These are phyloP conservation scores for Penicillium egyptiacum DNA, from an alignment of 495 filamentous ascomycete genomes.

Conservation along the genomic window DNA sequence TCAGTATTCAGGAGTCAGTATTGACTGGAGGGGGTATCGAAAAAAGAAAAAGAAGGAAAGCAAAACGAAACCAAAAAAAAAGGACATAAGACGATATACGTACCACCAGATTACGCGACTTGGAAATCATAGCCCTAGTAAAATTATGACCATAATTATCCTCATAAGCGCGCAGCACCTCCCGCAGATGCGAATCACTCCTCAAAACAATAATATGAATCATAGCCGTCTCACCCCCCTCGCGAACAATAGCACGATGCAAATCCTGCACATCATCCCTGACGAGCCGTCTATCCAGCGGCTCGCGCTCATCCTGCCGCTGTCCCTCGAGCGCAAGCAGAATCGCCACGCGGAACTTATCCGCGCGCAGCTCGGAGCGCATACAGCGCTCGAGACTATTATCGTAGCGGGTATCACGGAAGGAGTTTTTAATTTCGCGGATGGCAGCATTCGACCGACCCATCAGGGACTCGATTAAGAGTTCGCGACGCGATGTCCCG, in stretches of 20 bases:
- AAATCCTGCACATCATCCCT: slow-evolving; percentile 72
- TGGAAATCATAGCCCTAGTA: slow-evolving; percentile 79
- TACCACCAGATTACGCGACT: slow-evolving; percentile 89
- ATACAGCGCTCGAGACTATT: slow-evolving; percentile 82
- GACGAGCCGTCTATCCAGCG: slow-evolving; percentile 55
- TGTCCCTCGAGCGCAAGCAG: slow-evolving; percentile 77
- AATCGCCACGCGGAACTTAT: slow-evolving; percentile 93
- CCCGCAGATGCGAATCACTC: slow-evolving; percentile 76
- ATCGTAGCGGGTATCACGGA: slow-evolving; percentile 88
- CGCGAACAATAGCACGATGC: slow-evolving; percentile 66
- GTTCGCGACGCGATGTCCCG: slow-evolving; percentile 75
- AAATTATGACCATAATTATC: slow-evolving; percentile 71
- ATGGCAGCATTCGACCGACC: slow-evolving; percentile 86
- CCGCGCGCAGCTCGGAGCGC: slow-evolving; percentile 84
- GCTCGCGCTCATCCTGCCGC: slow-evolving; percentile 74
- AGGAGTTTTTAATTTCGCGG: slow-evolving; percentile 85
- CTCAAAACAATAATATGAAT: slow-evolving; percentile 78
- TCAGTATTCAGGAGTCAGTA: background rate
- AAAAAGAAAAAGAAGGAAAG: slow-evolving; percentile 1
- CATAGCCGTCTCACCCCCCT: slow-evolving; percentile 90
- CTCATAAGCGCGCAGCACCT: slow-evolving; percentile 75
- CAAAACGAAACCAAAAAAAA: too few species aligned
- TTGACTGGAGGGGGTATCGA: background rate
- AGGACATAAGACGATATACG: too few species aligned
- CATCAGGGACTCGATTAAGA: slow-evolving; percentile 91